Percentiles rank a stretch among this genome's conserved stretches.
These are phyloP conservation scores for Debaryomyces robertsiae DNA, from an alignment of 1,139 yeast species.

Conservation along the genomic window DNA sequence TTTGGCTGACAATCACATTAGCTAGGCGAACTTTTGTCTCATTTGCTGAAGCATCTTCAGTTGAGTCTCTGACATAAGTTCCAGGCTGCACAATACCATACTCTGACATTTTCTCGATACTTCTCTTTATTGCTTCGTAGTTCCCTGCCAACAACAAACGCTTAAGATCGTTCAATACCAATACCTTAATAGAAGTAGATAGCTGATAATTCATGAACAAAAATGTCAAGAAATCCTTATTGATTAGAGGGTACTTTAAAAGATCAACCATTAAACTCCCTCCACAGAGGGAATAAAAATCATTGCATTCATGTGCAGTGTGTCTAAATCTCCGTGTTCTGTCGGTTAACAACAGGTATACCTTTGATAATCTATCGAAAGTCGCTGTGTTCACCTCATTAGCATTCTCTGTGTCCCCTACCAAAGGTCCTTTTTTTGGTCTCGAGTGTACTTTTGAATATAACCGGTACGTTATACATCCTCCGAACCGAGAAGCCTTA, in stretches of 20 bases:
- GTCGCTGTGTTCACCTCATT: slow-evolving; percentile 10
- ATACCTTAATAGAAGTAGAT: slow-evolving; percentile 24
- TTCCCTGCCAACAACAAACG: slow-evolving; percentile 15
- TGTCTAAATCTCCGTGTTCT: slow-evolving; percentile 17
- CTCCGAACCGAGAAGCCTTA: background rate
- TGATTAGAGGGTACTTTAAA: slow-evolving; percentile 21
- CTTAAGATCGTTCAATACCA: slow-evolving; percentile 23
- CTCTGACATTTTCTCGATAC: slow-evolving; percentile 6
- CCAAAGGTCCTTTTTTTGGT: slow-evolving; percentile 1
- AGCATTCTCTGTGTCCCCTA: background rate
- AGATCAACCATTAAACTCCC: slow-evolving; percentile 24
- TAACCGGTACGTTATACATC: background rate
- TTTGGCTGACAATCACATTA: slow-evolving; percentile 15
- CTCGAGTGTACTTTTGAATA: background rate
- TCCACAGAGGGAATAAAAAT: slow-evolving; percentile 16
- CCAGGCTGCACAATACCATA: slow-evolving; percentile 2
- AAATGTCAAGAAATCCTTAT: slow-evolving; percentile 21
- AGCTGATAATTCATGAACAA: slow-evolving; percentile 17
- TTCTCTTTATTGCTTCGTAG: slow-evolving; percentile 1
- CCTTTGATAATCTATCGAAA: slow-evolving; percentile 20
- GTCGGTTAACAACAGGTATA: slow-evolving; percentile 18
- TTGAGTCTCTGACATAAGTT: background rate
- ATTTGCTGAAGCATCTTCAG: background rate
- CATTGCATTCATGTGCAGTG: slow-evolving; percentile 20
- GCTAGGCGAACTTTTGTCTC: slow-evolving; percentile 9